A percentile compares a stretch with the other conserved stretches of the same genome.
Evolutionary conservation across 2,329 filamentous ascomycete species (phyloP).

Genomic region (Trichophyton rubrum): DNA sequence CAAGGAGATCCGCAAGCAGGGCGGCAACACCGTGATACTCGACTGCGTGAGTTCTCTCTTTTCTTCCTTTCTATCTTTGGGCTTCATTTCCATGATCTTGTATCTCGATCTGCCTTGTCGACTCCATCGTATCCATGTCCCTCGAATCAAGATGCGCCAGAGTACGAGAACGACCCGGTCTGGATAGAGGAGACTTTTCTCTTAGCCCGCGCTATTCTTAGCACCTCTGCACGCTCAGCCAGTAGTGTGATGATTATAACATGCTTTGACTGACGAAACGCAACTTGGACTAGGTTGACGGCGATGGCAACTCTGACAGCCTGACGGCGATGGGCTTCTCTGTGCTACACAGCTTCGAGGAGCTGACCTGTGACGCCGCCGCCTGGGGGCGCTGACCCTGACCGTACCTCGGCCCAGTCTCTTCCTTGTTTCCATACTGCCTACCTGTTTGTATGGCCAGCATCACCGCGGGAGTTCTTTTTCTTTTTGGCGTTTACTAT

Average conservation of each 20-base stretch:
- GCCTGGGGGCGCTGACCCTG: conserved; percentile 34
- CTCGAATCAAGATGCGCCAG: neutral
- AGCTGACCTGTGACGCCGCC: conserved; percentile 57
- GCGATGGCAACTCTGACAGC: conserved; percentile 60
- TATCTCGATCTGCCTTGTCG: neutral
- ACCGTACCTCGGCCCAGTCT: too few species aligned
- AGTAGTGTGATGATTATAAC: too few species aligned
- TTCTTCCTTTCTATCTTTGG: neutral
- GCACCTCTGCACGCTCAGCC: too few species aligned
- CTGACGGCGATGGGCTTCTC: conserved; percentile 70
- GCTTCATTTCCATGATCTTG: neutral
- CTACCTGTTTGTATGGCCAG: too few species aligned
- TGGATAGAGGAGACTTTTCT: neutral
- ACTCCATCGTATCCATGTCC: neutral
- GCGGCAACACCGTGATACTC: conserved; percentile 58
- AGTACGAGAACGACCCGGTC: neutral
- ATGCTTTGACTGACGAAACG: neutral
- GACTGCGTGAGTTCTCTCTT: conserved; percentile 54
- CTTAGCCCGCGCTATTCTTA: neutral
- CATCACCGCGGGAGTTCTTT: too few species aligned
- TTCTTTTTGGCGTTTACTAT: too few species aligned
- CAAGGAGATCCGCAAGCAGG: conserved; percentile 68
- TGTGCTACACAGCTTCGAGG: conserved; percentile 67
- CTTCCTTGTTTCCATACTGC: too few species aligned
- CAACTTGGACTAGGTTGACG: conserved; percentile 43